These are phyloP conservation scores for Solanum dulcamara DNA, from an alignment of 257 asterid species.

Conservation along the genomic window DNA sequence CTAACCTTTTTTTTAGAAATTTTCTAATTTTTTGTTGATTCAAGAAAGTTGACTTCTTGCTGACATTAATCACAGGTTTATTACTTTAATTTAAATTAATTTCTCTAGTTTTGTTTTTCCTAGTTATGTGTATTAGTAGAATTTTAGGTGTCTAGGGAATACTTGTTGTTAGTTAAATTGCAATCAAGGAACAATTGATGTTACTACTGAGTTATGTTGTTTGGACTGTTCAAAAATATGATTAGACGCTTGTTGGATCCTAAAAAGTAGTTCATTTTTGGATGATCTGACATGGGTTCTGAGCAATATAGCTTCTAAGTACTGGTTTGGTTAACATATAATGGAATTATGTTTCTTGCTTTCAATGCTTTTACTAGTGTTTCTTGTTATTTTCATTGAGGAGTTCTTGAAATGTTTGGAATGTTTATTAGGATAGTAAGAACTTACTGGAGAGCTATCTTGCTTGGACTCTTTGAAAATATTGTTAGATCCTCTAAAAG, in stretches of 20 bases:
- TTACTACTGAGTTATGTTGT: background rate
- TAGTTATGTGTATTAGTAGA: background rate
- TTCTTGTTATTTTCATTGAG: background rate
- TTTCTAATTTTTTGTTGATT: slow-evolving; percentile 9
- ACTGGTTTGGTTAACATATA: background rate
- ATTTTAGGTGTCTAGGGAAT: background rate
- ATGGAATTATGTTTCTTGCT: background rate
- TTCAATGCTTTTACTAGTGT: background rate
- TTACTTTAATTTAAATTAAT: background rate
- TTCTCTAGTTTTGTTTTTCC: background rate
- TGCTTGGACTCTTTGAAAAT: background rate
- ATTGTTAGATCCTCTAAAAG: background rate
- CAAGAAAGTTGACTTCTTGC: slow-evolving; percentile 5
- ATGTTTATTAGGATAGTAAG: background rate
- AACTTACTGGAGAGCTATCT: background rate
- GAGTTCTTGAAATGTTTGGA: background rate
- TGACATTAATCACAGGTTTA: slow-evolving; percentile 24
- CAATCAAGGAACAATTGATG: background rate
- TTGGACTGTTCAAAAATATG: background rate
- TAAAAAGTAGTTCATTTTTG: background rate
- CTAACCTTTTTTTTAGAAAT: background rate
- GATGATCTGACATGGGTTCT: background rate
- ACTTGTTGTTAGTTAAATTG: background rate
- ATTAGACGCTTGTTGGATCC: background rate
- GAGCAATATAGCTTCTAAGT: background rate